Evolutionary conservation across 2,329 filamentous ascomycete species (phyloP), one percentile per base, ranked within the genome.

Genomic region (Fusarium torreyae): DNA sequence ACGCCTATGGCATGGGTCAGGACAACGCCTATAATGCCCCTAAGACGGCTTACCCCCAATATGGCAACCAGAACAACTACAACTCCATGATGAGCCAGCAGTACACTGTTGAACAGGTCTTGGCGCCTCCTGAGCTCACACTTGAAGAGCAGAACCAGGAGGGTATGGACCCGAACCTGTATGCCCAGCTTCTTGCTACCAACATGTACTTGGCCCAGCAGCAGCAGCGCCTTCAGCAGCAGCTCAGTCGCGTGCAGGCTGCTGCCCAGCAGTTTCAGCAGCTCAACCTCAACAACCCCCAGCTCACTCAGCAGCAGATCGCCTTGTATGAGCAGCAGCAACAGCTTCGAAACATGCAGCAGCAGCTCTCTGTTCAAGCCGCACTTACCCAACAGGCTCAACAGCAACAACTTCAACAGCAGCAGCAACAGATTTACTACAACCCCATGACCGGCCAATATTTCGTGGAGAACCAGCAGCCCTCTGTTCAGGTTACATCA

Each of bases 141-240:
- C 87, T 96, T 53, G 87, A 91, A 62, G 88, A 91, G 68, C 87
- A 90, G 74, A 86, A 86, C 46, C 89, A 91, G 73, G 88, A 92
- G 65, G 86, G 90, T 72, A 92, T 97, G 83, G 96, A 98, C 75
- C 94, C 94, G 53, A 91, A 89, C 65, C 81, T 97, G 54, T 96
- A 97, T 72, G 93, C 94, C 54, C 94, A 97, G 81, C 86, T 98
- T 69, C 88, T 98, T 76, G 92, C 94, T 59, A 97, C 94, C 75
- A 97, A 98, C 79, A 83, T 96, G 78, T 97, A 97, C 77, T 87
- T 99, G 51, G 94, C 94, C 40, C 94, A 97, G 77, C 94, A 97
- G 81, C 95, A 98, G 82, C 94, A 97, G 82, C 92, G 93, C 69
- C 89, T 98, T 53, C 94, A 98, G 82, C 94, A 98, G 82, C 94